Evolutionary conservation across 140 eudicot genomes (phyloP).

Genomic region (Flaveria floridana): DNA sequence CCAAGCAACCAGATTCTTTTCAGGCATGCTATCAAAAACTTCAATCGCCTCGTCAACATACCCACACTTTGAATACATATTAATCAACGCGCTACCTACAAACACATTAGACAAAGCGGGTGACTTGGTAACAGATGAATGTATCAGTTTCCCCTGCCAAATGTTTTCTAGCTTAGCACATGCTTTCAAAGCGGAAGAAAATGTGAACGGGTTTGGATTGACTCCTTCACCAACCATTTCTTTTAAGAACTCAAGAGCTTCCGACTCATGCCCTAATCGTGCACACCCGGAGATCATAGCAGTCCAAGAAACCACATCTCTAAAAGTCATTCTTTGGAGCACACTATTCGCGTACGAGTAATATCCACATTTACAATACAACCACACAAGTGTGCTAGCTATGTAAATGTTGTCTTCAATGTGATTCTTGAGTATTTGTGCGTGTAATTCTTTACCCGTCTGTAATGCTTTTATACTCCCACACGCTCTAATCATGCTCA

Average conservation of each 20-base stretch:
- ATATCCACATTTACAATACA: conserved; percentile 72
- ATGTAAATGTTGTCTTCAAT: conserved; percentile 56
- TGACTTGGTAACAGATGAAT: conserved; percentile 59
- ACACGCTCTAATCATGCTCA: conserved; percentile 75
- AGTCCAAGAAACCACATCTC: conserved; percentile 92
- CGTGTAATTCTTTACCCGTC: conserved; percentile 76
- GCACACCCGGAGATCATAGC: conserved; percentile 86
- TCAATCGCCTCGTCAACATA: conserved; percentile 68
- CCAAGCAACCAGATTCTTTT: conserved; percentile 74
- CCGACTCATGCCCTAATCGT: conserved; percentile 62
- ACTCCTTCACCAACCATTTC: conserved; percentile 84
- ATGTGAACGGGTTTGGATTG: conserved; percentile 72
- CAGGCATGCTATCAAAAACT: conserved; percentile 76
- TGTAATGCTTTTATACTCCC: conserved; percentile 55
- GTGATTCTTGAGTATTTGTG: conserved; percentile 58
- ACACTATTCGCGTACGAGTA: conserved; percentile 51
- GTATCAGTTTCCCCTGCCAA: conserved; percentile 63
- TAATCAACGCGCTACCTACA: conserved; percentile 83
- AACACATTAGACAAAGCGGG: conserved; percentile 62
- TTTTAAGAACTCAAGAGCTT: conserved; percentile 71
- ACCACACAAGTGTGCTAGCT: conserved; percentile 83
- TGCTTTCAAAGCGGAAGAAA: conserved; percentile 81
- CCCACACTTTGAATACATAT: conserved; percentile 87
- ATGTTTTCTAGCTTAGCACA: conserved; percentile 68
- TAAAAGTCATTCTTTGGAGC: conserved; percentile 56